These are phyloP conservation scores for Trapa incisa DNA, from an alignment of 345 rosid genomes.

Conservation along the genomic window DNA sequence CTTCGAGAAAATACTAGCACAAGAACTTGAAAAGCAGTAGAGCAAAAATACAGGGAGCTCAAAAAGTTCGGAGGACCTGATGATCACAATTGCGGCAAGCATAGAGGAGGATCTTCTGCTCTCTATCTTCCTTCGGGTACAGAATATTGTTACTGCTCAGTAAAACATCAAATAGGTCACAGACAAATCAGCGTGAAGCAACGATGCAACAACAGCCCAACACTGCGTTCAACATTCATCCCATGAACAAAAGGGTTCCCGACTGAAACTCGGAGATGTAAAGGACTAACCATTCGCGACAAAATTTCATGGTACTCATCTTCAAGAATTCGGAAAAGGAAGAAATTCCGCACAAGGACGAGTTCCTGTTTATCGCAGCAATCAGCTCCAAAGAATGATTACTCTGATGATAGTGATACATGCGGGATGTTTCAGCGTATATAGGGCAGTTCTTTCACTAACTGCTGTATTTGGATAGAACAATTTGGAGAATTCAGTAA, in stretches of 20 bases:
- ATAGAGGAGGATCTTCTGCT: conserved; percentile 25
- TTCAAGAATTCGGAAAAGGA: conserved; percentile 2
- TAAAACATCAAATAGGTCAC: background rate
- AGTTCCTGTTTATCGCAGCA: background rate
- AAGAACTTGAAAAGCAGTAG: background rate
- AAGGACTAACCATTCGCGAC: conserved; percentile 29
- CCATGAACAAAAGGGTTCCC: background rate
- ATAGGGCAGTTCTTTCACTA: background rate
- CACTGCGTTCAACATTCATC: background rate
- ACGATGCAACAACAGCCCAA: background rate
- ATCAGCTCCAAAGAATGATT: background rate
- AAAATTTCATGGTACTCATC: conserved; percentile 44
- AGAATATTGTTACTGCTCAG: conserved; percentile 34
- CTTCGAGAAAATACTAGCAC: background rate
- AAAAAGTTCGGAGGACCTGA: conserved; percentile 15
- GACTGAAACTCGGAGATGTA: background rate
- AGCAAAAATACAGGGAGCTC: background rate
- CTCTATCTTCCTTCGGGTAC: conserved; percentile 33
- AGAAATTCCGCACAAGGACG: background rate
- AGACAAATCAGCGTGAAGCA: background rate
- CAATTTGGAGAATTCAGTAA: background rate
- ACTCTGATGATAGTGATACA: background rate
- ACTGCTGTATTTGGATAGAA: background rate
- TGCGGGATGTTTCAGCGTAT: background rate
- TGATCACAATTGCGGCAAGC: conserved; percentile 47